phyloP scores from a whole-genome alignment of 139 green algal genomes.

The Zygnema cylindricum region DNA sequence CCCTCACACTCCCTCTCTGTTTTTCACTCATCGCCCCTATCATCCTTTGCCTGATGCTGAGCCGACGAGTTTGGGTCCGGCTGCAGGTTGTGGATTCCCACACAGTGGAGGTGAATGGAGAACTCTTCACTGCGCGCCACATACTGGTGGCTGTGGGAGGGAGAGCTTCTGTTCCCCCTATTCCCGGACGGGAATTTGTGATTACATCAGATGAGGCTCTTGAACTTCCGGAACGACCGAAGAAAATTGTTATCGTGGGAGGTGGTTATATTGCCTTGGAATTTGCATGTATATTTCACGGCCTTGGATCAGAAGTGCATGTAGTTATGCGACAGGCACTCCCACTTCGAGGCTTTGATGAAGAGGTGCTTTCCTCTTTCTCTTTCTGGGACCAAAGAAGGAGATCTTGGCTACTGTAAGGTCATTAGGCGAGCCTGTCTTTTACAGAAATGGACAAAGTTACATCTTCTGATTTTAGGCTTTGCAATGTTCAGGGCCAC shows the following conservation, averaged over 20 bases:
- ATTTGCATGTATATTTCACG: constrained; percentile 93
- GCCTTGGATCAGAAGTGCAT: constrained; percentile 85
- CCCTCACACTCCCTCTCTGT: too few species aligned
- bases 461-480: too few species aligned
- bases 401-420: too few species aligned
- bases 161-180: constrained; percentile 73
- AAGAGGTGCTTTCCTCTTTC: constrained; percentile 69
- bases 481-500: too few species aligned
- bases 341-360: constrained; percentile 74
- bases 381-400: too few species aligned
- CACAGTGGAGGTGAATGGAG: constrained; percentile 80
- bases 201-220: constrained; percentile 95
- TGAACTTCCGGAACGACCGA: constrained; percentile 76
- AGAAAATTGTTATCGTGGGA: constrained; percentile 85
- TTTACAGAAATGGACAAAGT: too few species aligned
- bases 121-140: constrained; percentile 73
- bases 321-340: constrained; percentile 76
- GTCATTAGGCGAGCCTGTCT: neutral
- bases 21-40: neutral
- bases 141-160: constrained; percentile 94
- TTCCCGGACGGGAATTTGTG: constrained; percentile 86
- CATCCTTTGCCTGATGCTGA: too few species aligned
- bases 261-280: constrained; percentile 97
- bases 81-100: constrained; percentile 80
- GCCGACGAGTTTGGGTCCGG: neutral